phyloP scores from a whole-genome alignment of 306 rosid genomes.

The Lathyrus tuberosus region DNA sequence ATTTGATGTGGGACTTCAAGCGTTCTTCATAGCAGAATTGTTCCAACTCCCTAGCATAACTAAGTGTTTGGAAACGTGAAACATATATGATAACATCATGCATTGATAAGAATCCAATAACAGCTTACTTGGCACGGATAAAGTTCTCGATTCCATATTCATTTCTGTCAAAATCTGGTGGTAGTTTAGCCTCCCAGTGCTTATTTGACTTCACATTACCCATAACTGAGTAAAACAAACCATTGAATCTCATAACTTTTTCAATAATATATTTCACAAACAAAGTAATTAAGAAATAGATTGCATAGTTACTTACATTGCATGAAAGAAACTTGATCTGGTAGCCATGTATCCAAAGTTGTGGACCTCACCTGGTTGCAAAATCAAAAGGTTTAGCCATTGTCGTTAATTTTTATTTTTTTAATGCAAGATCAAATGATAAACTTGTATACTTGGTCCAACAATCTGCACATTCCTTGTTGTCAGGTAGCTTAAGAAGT shows the following conservation, averaged over 20 bases:
- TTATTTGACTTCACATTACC: conserved; percentile 75
- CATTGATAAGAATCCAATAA: conserved; percentile 36
- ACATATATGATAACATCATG: too few relatives aligned
- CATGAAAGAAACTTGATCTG: conserved; percentile 92
- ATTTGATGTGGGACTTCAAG: too few relatives aligned
- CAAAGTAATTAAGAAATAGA: conserved; percentile 25
- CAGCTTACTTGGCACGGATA: conserved; percentile 71
- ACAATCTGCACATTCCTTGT: conserved; percentile 92
- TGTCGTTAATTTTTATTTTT: neutral
- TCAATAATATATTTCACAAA: neutral
- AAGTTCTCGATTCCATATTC: conserved; percentile 55
- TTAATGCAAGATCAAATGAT: neutral
- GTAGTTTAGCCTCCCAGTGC: conserved; percentile 82
- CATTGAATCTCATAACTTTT: neutral
- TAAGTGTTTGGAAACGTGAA: too few relatives aligned
- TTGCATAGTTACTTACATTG: conserved; percentile 63
- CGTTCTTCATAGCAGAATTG: too few relatives aligned
- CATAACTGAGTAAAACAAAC: conserved; percentile 52
- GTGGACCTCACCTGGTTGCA: conserved; percentile 80
- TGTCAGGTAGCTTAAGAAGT: conserved; percentile 79
- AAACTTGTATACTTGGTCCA: conserved; percentile 80
- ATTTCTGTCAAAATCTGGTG: conserved; percentile 54
- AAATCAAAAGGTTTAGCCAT: conserved; percentile 41
- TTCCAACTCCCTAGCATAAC: too few relatives aligned
- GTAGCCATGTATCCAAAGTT: conserved; percentile 94